Conservation (phyloP, 2,329 filamentous ascomycete genomes). For the Xylaria digitata region DNA sequence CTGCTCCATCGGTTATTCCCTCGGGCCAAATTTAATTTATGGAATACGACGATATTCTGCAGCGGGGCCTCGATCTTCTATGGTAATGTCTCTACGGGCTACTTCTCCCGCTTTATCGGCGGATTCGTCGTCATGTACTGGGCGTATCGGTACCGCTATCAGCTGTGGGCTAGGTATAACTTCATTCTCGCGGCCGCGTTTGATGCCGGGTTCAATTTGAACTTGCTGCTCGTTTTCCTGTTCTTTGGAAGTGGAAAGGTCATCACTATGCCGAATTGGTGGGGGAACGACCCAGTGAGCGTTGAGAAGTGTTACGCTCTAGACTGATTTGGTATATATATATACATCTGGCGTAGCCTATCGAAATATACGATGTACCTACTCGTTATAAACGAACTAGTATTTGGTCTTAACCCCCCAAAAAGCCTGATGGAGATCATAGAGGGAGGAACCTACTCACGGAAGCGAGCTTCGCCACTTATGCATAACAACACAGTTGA, state of each 20-base stretch:
- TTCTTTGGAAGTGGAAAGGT: slow-evolving; percentile 68
- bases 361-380: background rate
- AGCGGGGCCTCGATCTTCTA: slow-evolving; percentile 66
- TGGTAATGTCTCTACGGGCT: slow-evolving; percentile 71
- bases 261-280: slow-evolving; percentile 71
- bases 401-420: too few species aligned
- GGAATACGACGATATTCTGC: slow-evolving; percentile 73
- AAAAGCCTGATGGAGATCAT: too few species aligned
- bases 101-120: slow-evolving; percentile 67
- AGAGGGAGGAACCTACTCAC: too few species aligned
- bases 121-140: slow-evolving; percentile 71
- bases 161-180: slow-evolving; percentile 70
- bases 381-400: too few species aligned
- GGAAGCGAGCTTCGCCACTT: too few species aligned
- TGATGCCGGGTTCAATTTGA: slow-evolving; percentile 71
- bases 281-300: slow-evolving; percentile 67
- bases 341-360: background rate
- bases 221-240: slow-evolving; percentile 70
- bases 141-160: slow-evolving; percentile 65
- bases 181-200: slow-evolving; percentile 71
- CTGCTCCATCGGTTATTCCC: slow-evolving; percentile 65
- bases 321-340: slow-evolving; percentile 33
- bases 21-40: slow-evolving; percentile 64
- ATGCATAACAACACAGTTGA: too few species aligned
- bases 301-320: slow-evolving; percentile 70